phyloP scores from a whole-genome alignment of 2,329 filamentous ascomycete genomes.

The Hypoxylon sp. region DNA sequence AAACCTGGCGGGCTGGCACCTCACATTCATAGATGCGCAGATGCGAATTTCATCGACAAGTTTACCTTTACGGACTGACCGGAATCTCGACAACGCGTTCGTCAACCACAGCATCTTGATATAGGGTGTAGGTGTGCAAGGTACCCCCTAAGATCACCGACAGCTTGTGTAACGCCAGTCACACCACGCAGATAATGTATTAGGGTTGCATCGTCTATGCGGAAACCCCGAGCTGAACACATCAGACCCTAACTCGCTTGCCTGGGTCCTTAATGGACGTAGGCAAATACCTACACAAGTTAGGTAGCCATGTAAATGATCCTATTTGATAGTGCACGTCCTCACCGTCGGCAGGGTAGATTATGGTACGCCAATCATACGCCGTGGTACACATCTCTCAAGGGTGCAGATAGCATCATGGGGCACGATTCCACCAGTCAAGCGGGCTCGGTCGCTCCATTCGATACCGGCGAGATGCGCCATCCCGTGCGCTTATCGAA shows the following conservation, averaged over 20 bases:
- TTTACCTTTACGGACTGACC: slow-evolving; percentile 9
- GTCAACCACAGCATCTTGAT: background rate
- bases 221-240: background rate
- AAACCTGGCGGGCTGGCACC: background rate
- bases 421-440: background rate
- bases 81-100: slow-evolving; percentile 6
- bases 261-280: too few relatives aligned
- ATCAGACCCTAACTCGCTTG: background rate
- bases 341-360: background rate
- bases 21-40: slow-evolving; percentile 2
- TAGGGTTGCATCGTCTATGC: background rate
- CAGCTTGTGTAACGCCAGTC: background rate
- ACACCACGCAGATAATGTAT: background rate
- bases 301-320: background rate
- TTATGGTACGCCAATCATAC: slow-evolving; percentile 19
- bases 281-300: background rate
- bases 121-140: background rate
- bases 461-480: slow-evolving; percentile 11
- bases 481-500: slow-evolving; percentile 17
- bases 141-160: background rate
- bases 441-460: slow-evolving; percentile 2
- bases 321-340: background rate
- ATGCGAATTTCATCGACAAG: background rate
- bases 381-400: slow-evolving; percentile 15
- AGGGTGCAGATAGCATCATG: background rate